Conservation (phyloP, 1,139 yeast species). For the Geotrichum cucujoidarum region DNA sequence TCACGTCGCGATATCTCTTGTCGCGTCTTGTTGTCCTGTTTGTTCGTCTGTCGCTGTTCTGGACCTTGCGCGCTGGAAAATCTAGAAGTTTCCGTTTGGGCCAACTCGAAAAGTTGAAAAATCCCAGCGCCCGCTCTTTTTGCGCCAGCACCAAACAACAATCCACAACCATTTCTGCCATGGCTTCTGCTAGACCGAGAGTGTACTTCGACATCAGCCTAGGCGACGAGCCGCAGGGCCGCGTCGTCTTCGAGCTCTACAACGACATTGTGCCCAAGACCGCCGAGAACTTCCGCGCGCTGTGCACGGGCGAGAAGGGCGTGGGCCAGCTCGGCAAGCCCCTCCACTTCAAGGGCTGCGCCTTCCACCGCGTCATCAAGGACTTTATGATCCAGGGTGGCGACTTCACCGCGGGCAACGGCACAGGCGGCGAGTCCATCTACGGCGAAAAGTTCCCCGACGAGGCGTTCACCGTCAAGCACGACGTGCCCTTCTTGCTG, state of each 20-base stretch:
- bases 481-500: constrained; percentile 78
- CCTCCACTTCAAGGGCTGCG: constrained; percentile 68
- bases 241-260: constrained; percentile 70
- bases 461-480: constrained; percentile 73
- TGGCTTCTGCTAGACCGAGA: constrained; percentile 19
- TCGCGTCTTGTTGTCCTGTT: too few relatives aligned
- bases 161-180: too few relatives aligned
- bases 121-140: not conserved
- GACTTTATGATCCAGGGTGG: constrained; percentile 54
- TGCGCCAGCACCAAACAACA: not conserved
- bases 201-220: constrained; percentile 85
- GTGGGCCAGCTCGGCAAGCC: constrained; percentile 58
- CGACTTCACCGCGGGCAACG: constrained; percentile 83
- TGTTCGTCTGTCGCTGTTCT: not conserved
- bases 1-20: too few relatives aligned
- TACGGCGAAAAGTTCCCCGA: constrained; percentile 95
- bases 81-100: constrained; percentile 8
- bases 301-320: constrained; percentile 90
- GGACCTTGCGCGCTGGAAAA: not conserved
- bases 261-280: constrained; percentile 85
- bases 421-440: constrained; percentile 92
- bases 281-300: constrained; percentile 84
- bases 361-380: constrained; percentile 88
- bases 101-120: not conserved
- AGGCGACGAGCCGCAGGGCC: constrained; percentile 67